Evolutionary conservation across 2,329 filamentous ascomycete genomes (phyloP), one percentile per base, ranked within the genome.

Genomic region (Aspergillus versicolor): DNA sequence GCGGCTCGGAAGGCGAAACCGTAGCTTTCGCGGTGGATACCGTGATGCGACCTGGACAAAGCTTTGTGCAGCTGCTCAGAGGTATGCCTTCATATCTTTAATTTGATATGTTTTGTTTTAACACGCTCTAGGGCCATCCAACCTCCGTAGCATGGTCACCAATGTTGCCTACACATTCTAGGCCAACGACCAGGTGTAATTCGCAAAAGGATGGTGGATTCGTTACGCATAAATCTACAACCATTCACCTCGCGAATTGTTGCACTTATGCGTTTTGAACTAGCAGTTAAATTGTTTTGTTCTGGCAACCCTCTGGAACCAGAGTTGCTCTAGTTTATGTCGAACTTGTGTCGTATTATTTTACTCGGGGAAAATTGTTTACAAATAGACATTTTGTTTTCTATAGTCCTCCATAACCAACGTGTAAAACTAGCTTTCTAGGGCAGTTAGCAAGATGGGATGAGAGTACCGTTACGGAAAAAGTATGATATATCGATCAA

Each of bases 111-210:
- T 5, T 34, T 30, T 22, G 13, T 43, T 37, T 15, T 47, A 38
- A 56, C 21, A 22, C 19, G 15, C 13, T 7, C 45, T 21, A 77
- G 74, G 74, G 69, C 73, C 74, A 75, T 77, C 75, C 73, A 75
- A 75, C 72, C 74, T 77, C 70, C 71, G 67, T 68, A 69, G 66
- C 62, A 67, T 71, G 60, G 64, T 67, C 62, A 70, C 67, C 63
- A 60, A 64, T 61, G 59, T 64, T 44, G 61, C 61, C 61, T 68
- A 67, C 45, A 64, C 53, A 59, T 56, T 59, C 62, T 61, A 65
- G 60, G 63, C 55, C 63, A 62, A 66, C 61, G 19, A 60, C 63
- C 60, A 65, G 56, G 61, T 67, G 63, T 65, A 61, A 63, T 67
- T 67, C 64, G 61, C 63, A 65, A 63, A 64, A 61, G 59, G 62